Evolutionary conservation across 2,329 filamentous ascomycete species (phyloP).

Genomic region (Fusarium algeriense): DNA sequence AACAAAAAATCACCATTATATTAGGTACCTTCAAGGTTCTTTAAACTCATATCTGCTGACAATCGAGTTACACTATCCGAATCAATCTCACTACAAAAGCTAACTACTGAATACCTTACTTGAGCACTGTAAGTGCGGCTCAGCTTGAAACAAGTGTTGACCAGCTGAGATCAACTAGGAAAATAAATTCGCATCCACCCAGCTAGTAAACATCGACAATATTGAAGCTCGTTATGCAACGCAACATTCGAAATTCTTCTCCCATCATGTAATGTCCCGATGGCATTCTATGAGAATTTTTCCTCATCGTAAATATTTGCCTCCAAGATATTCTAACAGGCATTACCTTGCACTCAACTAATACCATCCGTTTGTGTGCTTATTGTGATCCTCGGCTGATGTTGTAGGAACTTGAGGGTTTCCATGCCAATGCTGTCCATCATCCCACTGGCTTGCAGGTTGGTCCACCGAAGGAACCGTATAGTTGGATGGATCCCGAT

Average conservation of each 20-base stretch:
- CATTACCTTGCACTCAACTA: slow-evolving; percentile 1
- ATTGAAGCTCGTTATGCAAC: neutral
- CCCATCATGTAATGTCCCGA: neutral
- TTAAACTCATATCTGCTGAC: neutral
- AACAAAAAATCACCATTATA: neutral
- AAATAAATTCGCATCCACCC: too few relatives aligned
- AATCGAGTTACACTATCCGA: neutral
- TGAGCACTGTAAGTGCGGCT: too few relatives aligned
- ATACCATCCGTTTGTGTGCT: slow-evolving; percentile 12
- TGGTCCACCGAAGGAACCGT: neutral
- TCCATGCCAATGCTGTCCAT: slow-evolving; percentile 11
- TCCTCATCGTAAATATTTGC: neutral
- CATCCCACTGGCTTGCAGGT: slow-evolving; percentile 6
- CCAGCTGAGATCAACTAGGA: too few relatives aligned
- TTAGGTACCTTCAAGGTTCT: neutral
- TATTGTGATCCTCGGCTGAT: slow-evolving; percentile 26
- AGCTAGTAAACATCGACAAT: too few relatives aligned
- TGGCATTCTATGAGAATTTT: neutral
- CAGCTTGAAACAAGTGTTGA: too few relatives aligned
- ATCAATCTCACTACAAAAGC: neutral
- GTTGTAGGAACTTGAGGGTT: slow-evolving; percentile 20
- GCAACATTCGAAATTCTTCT: neutral
- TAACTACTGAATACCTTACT: too few relatives aligned
- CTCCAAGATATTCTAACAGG: neutral
- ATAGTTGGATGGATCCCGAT: neutral